These are phyloP conservation scores for Thelonectria rubi DNA, from an alignment of 2,329 filamentous ascomycete species.

Conservation along the genomic window DNA sequence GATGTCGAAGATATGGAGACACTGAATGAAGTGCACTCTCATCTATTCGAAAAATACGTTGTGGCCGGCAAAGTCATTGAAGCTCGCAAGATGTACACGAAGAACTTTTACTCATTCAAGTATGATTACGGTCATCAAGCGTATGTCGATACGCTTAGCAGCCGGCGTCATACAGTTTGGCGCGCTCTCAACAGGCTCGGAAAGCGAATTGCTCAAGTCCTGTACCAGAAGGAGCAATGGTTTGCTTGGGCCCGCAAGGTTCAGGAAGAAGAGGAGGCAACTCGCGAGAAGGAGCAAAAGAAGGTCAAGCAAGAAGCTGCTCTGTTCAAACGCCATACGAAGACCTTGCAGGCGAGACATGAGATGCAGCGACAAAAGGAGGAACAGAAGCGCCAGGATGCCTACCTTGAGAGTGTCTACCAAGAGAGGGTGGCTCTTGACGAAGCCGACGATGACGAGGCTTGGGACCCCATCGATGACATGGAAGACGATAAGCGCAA, in stretches of 20 bases:
- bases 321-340: conserved; percentile 40
- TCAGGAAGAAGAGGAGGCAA: conserved; percentile 38
- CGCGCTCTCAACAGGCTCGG: conserved; percentile 30
- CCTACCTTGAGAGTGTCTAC: conserved; percentile 42
- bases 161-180: conserved; percentile 30
- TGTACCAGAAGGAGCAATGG: conserved; percentile 40
- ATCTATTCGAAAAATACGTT: conserved; percentile 38
- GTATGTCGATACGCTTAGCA: conserved; percentile 41
- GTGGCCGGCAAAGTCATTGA: conserved; percentile 39
- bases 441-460: conserved; percentile 34
- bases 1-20: conserved; percentile 21
- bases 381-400: conserved; percentile 41
- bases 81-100: conserved; percentile 39
- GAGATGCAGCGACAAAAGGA: conserved; percentile 35
- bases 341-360: conserved; percentile 36
- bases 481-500: conserved; percentile 35
- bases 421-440: conserved; percentile 34
- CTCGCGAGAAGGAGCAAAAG: conserved; percentile 42
- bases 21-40: conserved; percentile 28
- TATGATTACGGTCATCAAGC: conserved; percentile 40
- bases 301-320: conserved; percentile 43
- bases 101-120: conserved; percentile 39
- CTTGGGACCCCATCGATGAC: conserved; percentile 44
- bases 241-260: conserved; percentile 38
- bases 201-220: conserved; percentile 31